A percentile compares a stretch with the other conserved stretches of the same genome.
These are phyloP conservation scores for Solanum chaucha DNA, from an alignment of 257 asterid species.

Conservation along the genomic window DNA sequence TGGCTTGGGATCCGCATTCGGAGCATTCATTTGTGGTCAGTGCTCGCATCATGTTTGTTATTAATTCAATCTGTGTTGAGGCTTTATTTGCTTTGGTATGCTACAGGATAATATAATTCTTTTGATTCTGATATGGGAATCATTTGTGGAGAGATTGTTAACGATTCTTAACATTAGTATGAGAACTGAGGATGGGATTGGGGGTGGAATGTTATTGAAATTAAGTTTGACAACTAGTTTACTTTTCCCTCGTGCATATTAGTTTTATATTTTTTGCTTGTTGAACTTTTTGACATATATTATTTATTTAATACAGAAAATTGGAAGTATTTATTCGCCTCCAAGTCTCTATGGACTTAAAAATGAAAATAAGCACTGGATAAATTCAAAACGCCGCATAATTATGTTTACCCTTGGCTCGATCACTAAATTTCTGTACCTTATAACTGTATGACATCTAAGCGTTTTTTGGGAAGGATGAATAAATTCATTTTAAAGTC, in stretches of 20 bases:
- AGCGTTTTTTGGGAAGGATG: not conserved
- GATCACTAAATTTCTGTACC: not conserved
- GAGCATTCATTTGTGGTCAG: slow-evolving; percentile 88
- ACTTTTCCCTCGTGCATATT: not conserved
- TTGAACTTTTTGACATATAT: not conserved
- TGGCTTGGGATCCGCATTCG: slow-evolving; percentile 92
- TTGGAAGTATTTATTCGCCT: not conserved
- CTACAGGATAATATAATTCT: not conserved
- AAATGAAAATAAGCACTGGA: not conserved
- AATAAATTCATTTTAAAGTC: not conserved
- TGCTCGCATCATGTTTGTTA: slow-evolving; percentile 16
- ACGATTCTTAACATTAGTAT: not conserved
- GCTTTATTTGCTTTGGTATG: not conserved
- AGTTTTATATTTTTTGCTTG: not conserved
- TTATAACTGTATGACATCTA: not conserved
- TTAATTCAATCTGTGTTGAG: not conserved
- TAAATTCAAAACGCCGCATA: not conserved
- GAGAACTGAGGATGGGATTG: not conserved
- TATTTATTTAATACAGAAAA: not conserved
- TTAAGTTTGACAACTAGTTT: not conserved
- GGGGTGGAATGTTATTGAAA: not conserved
- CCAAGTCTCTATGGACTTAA: not conserved
- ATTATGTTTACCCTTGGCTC: not conserved
- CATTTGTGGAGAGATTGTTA: not conserved
- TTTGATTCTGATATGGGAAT: not conserved